Percentiles rank a stretch among this genome's conserved stretches.
These are phyloP conservation scores for Hymenoscyphus linearis DNA, from an alignment of 2,329 filamentous ascomycete genomes.

Conservation along the genomic window DNA sequence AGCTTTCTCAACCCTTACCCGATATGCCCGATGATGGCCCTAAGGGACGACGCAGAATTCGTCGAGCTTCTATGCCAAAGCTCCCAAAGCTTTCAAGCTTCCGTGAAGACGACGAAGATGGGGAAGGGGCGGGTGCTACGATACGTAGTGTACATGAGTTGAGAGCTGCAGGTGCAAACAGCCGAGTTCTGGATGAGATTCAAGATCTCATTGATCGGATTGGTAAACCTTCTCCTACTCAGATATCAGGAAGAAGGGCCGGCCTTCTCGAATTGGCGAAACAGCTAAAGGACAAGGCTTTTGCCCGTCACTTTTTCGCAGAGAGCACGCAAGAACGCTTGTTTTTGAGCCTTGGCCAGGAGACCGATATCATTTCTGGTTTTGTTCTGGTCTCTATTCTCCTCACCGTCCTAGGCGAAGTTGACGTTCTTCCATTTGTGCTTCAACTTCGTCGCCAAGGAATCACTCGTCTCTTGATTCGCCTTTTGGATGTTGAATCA, in stretches of 20 bases:
- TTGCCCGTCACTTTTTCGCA: slow-evolving; percentile 66
- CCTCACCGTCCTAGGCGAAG: slow-evolving; percentile 54
- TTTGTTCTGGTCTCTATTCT: slow-evolving; percentile 62
- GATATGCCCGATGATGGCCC: slow-evolving; percentile 13
- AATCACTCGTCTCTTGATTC: slow-evolving; percentile 48
- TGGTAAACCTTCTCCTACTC: slow-evolving; percentile 42
- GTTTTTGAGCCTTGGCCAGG: slow-evolving; percentile 53
- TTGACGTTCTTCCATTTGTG: slow-evolving; percentile 54
- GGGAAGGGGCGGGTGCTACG: slow-evolving; percentile 32
- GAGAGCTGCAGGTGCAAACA: slow-evolving; percentile 60
- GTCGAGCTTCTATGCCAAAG: slow-evolving; percentile 25
- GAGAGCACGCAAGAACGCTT: slow-evolving; percentile 67
- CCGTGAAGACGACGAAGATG: slow-evolving; percentile 27
- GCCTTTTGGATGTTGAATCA: slow-evolving; percentile 46
- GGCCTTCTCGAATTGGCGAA: slow-evolving; percentile 55
- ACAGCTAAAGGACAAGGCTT: slow-evolving; percentile 57
- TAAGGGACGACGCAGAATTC: slow-evolving; percentile 16
- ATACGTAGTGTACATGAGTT: slow-evolving; percentile 62
- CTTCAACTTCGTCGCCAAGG: slow-evolving; percentile 51
- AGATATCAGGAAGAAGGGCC: slow-evolving; percentile 49
- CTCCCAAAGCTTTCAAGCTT: slow-evolving; percentile 27
- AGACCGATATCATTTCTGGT: slow-evolving; percentile 56
- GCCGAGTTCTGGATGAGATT: slow-evolving; percentile 60
- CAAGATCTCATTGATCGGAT: slow-evolving; percentile 59
- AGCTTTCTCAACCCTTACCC: slow-evolving; percentile 29